Conservation (phyloP, 1,139 yeast species). For the Saccharomyces pastorianus region DNA sequence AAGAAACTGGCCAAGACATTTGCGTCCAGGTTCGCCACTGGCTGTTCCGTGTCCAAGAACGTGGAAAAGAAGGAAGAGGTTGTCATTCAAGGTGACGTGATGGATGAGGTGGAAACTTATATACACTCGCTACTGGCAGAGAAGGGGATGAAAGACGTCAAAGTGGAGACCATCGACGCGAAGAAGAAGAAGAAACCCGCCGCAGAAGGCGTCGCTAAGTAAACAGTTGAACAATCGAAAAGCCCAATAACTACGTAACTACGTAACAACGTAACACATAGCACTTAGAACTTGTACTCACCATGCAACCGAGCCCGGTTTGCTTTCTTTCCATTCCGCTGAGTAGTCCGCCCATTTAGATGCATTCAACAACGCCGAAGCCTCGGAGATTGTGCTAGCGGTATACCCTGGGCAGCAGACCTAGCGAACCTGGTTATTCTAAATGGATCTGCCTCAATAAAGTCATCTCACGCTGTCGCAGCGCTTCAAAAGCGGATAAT, state of each 20-base stretch:
- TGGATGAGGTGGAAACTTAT: slow-evolving; percentile 80
- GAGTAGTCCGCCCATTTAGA: too few species aligned
- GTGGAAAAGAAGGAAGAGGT: slow-evolving; percentile 90
- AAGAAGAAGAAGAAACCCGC: slow-evolving; percentile 61
- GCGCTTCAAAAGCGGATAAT: too few species aligned
- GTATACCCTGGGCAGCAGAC: too few species aligned
- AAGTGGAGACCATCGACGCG: slow-evolving; percentile 80
- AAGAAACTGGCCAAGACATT: slow-evolving; percentile 87
- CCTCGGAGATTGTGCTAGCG: too few species aligned
- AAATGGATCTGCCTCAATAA: too few species aligned
- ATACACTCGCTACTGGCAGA: slow-evolving; percentile 65
- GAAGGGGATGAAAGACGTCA: slow-evolving; percentile 74
- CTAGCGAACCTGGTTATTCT: too few species aligned
- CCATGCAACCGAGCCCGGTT: too few species aligned
- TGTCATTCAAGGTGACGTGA: slow-evolving; percentile 90
- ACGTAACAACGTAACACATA: not conserved
- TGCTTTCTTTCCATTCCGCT: too few species aligned
- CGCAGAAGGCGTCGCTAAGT: slow-evolving; percentile 22
- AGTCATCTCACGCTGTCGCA: too few species aligned
- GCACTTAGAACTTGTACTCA: too few species aligned
- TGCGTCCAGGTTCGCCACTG: slow-evolving; percentile 93
- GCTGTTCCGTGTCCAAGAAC: slow-evolving; percentile 88
- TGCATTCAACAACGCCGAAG: too few species aligned
- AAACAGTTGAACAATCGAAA: too few species aligned
- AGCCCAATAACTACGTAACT: not conserved